Conservation (phyloP, 2,329 filamentous ascomycete species). For the Trichoderma pleuroti region DNA sequence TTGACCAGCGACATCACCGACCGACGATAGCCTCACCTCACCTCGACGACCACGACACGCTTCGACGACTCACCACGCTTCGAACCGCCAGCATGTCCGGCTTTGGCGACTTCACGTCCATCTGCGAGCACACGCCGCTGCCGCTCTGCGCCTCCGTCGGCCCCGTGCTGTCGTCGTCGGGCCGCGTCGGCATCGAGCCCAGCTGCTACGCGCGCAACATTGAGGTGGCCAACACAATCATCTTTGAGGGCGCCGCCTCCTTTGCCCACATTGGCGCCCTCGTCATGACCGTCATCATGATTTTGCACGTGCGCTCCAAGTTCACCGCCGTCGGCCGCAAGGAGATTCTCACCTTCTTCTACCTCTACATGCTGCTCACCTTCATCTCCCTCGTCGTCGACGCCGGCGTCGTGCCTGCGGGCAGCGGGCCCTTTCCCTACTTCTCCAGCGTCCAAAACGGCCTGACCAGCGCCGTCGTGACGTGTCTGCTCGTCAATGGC, state of each 20-base stretch:
- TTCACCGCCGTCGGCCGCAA: slow-evolving; percentile 88
- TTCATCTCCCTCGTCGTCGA: slow-evolving; percentile 87
- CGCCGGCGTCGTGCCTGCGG: slow-evolving; percentile 84
- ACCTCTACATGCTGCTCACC: slow-evolving; percentile 88
- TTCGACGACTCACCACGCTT: neutral
- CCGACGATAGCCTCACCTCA: neutral
- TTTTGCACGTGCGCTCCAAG: slow-evolving; percentile 92
- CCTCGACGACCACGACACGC: too few species aligned
- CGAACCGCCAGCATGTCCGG: slow-evolving; percentile 60
- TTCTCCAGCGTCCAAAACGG: slow-evolving; percentile 87
- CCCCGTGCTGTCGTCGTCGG: slow-evolving; percentile 63
- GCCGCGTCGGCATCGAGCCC: slow-evolving; percentile 74
- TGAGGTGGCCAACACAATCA: slow-evolving; percentile 95
- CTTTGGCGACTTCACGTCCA: slow-evolving; percentile 84
- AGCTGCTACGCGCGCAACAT: slow-evolving; percentile 93
- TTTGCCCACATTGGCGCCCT: slow-evolving; percentile 90
- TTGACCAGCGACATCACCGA: neutral
- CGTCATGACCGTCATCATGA: slow-evolving; percentile 94
- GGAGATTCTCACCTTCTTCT: slow-evolving; percentile 87
- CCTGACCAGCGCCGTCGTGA: slow-evolving; percentile 78
- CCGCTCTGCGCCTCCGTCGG: slow-evolving; percentile 87
- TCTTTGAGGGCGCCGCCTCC: slow-evolving; percentile 88
- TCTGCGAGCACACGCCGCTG: slow-evolving; percentile 81
- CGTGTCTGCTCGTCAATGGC: slow-evolving; percentile 89
- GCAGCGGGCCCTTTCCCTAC: slow-evolving; percentile 78